These are phyloP conservation scores for Dothistroma pini DNA, from an alignment of 2,329 filamentous ascomycete species.

Conservation along the genomic window DNA sequence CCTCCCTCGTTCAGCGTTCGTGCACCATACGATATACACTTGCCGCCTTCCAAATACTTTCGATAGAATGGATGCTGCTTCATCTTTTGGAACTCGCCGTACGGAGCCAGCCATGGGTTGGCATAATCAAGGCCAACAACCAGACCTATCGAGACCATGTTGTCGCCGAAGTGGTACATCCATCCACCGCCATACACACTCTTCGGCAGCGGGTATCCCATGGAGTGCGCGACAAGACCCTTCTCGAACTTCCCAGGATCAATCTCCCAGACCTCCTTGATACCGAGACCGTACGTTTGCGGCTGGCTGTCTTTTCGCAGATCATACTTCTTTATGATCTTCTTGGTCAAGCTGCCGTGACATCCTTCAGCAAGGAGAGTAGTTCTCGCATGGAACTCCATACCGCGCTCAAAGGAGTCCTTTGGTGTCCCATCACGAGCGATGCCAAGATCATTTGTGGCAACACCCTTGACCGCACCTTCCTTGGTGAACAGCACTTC, in stretches of 20 bases:
- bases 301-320: constrained; percentile 82
- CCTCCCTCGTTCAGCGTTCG: constrained; percentile 90
- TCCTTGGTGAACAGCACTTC: constrained; percentile 85
- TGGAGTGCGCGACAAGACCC: constrained; percentile 79
- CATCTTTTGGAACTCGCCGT: constrained; percentile 96
- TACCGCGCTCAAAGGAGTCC: constrained; percentile 88
- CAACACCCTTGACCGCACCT: constrained; percentile 87
- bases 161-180: constrained; percentile 99
- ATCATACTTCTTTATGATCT: constrained; percentile 92
- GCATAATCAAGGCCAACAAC: constrained; percentile 93
- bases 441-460: constrained; percentile 91
- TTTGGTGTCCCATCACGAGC: constrained; percentile 78
- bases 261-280: constrained; percentile 98
- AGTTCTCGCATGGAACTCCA: constrained; percentile 93
- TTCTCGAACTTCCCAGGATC: constrained; percentile 87
- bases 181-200: constrained; percentile 97
- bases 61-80: constrained; percentile 95
- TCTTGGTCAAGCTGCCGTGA: constrained; percentile 91
- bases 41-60: constrained; percentile 84
- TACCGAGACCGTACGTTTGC: constrained; percentile 89
- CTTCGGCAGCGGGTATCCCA: constrained; percentile 85
- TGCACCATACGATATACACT: constrained; percentile 95
- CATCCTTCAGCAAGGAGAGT: constrained; percentile 94
- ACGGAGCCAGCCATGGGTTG: constrained; percentile 95
- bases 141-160: constrained; percentile 85